Conservation (phyloP, 2,329 filamentous ascomycete species). For the Pleoardoris graminearum region DNA sequence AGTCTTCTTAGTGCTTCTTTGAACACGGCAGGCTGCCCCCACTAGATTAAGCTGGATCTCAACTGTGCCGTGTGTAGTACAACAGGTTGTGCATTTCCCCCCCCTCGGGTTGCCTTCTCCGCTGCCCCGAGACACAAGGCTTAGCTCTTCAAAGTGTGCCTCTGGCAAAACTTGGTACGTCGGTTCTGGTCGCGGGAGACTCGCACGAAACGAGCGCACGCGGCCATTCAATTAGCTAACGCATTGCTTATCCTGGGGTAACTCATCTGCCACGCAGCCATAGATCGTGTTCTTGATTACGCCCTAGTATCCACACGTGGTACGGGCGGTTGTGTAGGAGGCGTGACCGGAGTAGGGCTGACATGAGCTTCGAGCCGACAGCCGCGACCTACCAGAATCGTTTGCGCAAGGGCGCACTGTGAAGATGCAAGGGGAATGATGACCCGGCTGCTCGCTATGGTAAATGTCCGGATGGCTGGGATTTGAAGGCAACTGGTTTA, state of each 20-base stretch:
- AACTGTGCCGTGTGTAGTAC: not conserved
- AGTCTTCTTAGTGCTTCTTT: not conserved
- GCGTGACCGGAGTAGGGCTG: too few relatives aligned
- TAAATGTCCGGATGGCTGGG: not conserved
- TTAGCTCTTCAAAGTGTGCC: not conserved
- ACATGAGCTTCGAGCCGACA: slow-evolving; percentile 13
- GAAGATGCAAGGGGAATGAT: not conserved
- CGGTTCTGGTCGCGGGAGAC: too few relatives aligned
- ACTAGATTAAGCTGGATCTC: not conserved
- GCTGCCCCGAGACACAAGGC: not conserved
- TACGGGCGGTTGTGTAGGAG: too few relatives aligned
- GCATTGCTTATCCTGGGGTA: too few relatives aligned
- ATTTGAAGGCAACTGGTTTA: too few relatives aligned
- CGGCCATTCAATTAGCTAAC: too few relatives aligned
- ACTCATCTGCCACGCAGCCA: too few relatives aligned
- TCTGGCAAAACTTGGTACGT: too few relatives aligned
- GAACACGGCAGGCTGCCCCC: not conserved
- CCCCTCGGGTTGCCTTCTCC: not conserved
- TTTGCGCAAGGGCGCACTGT: not conserved
- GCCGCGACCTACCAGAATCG: not conserved
- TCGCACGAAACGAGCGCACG: too few relatives aligned
- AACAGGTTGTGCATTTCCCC: not conserved
- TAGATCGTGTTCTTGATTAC: too few relatives aligned
- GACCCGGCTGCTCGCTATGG: not conserved
- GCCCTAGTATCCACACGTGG: too few relatives aligned